Percentiles rank a stretch among this genome's conserved stretches.
These are phyloP conservation scores for Actinomucor elegans DNA, from an alignment of 371 early-diverging fungal species.

Conservation along the genomic window DNA sequence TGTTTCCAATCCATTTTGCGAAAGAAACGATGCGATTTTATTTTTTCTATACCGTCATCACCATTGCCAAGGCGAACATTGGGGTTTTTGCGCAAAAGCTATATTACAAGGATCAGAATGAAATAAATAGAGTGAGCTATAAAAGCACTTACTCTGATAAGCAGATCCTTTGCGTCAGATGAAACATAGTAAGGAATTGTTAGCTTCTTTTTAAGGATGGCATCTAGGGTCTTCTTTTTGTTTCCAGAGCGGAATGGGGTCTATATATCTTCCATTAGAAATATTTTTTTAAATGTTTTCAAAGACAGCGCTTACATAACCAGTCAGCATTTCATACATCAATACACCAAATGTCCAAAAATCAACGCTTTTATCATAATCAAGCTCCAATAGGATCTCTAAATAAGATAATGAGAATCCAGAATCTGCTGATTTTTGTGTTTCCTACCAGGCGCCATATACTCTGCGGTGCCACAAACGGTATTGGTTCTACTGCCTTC, in stretches of 20 bases:
- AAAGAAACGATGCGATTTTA: constrained; percentile 89
- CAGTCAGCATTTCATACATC: constrained; percentile 87
- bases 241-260: constrained; percentile 80
- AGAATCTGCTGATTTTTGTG: not conserved
- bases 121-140: no score
- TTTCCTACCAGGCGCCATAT: constrained; percentile 58
- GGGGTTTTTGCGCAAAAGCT: constrained; percentile 74
- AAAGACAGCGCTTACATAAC: constrained; percentile 44
- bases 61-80: constrained; percentile 66
- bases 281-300: no score
- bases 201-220: constrained; percentile 76
- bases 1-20: constrained; percentile 82
- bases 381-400: constrained; percentile 77
- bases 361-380: constrained; percentile 87
- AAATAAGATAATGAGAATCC: not conserved
- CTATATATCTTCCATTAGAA: no score
- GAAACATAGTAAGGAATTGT: constrained; percentile 73
- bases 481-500: constrained; percentile 74
- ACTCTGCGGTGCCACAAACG: constrained; percentile 91
- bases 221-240: constrained; percentile 76
- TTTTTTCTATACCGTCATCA: constrained; percentile 70
- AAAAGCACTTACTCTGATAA: constrained; percentile 37
- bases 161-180: constrained; percentile 64
- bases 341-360: constrained; percentile 95
- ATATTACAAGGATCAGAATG: not conserved